Conservation (phyloP, 2,329 filamentous ascomycete genomes). For the Diplodia sapinea region DNA sequence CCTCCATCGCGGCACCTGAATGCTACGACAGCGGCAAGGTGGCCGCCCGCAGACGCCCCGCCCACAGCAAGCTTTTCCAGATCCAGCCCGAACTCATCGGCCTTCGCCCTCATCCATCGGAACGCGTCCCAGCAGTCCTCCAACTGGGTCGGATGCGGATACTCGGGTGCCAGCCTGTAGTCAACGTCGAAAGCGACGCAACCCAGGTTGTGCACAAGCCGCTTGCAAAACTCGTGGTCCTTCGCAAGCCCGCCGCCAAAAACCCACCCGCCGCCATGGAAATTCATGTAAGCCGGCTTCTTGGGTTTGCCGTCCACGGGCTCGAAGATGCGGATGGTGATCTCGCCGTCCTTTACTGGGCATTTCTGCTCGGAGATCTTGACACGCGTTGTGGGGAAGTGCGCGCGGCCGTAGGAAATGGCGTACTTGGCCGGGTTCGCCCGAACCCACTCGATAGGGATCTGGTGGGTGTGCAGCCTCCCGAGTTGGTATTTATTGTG, state of each 20-base stretch:
- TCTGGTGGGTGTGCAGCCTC: constrained; percentile 27
- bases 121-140: constrained; percentile 46
- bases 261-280: constrained; percentile 50
- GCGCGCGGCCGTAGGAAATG: constrained; percentile 25
- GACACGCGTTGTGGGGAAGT: constrained; percentile 22
- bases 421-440: constrained; percentile 28
- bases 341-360: constrained; percentile 25
- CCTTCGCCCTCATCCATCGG: constrained; percentile 36
- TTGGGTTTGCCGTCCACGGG: constrained; percentile 7
- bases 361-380: constrained; percentile 26
- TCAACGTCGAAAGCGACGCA: constrained; percentile 43
- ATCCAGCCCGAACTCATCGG: constrained; percentile 19
- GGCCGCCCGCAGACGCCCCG: constrained; percentile 49
- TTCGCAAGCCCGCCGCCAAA: constrained; percentile 46
- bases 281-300: constrained; percentile 36
- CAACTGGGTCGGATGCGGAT: constrained; percentile 42
- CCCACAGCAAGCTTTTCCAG: constrained; percentile 41
- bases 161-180: constrained; percentile 46
- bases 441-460: constrained; percentile 27
- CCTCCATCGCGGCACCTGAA: constrained; percentile 48
- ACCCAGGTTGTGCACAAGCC: constrained; percentile 33
- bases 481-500: constrained; percentile 29
- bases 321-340: constrained; percentile 28
- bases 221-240: constrained; percentile 44
- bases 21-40: constrained; percentile 48